Base-by-base conservation (phyloP, 2,329 filamentous ascomycete species). In the Aspergillus piperis region DNA sequence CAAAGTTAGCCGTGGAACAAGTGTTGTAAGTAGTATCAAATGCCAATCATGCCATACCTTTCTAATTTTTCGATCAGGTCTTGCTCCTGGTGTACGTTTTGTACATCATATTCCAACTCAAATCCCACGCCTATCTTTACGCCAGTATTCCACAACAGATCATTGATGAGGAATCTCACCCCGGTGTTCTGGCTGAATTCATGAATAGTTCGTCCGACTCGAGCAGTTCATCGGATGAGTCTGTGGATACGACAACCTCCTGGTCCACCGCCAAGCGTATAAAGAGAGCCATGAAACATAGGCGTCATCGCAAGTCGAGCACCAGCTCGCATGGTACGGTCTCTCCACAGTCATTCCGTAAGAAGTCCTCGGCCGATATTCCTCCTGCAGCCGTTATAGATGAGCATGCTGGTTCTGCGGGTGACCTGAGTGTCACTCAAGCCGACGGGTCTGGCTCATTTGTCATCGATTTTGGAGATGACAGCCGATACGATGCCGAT, bases 111-210 rank as follows among this genome's bases (percentile, higher is more conserved):
- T 96, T 96, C 77, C 92, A 96, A 79, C 85, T 96, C 62, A 96
- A 96, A 77, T 95, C 92, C 1, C 92, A 96, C 73, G 85, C 91
- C 8, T 96, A 96, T 78, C 88, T 96, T 81, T 96, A 96, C 68
- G 90, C 92, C 75, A 95, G 92, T 66, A 96, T 91, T 5, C 93
- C 93, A 8, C 92, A 96, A 77, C 89, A 93, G 68, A 90, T 96
- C 62, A 95, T 97, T 64, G 93, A 97, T 67, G 92, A 95, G 69
- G 93, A 96, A 73, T 88, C 91, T 0, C 89, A 91, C 49, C 93
- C 93, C 21, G 93, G 93, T 64, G 88, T 95, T 0, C 84, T 93
- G 11, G 90, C 90, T 17, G 90, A 90, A 32, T 91, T 94, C 77
- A 84, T 96, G 70, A 90, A 95, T 64, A 70, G 67, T 59, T 74